Conservation (phyloP, 2,329 filamentous ascomycete genomes). For the Ceratocystis alfenasii region DNA sequence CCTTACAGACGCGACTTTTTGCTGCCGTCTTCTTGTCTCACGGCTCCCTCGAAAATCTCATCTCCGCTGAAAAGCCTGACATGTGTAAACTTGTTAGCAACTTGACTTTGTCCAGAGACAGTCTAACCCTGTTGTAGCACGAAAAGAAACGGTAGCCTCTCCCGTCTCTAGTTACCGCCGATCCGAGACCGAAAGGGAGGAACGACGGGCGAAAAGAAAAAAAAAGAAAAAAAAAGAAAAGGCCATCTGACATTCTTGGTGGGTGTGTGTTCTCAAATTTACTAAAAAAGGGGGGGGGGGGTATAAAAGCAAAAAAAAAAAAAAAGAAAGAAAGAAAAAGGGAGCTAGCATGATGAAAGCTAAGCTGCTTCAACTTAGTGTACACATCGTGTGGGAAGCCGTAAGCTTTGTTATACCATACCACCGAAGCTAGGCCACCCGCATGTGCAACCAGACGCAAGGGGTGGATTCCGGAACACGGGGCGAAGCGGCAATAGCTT, state of each 20-base stretch:
- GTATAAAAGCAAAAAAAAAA: background rate
- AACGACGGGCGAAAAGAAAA: background rate
- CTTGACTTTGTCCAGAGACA: background rate
- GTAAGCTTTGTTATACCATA: too few species aligned
- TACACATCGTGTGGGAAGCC: too few species aligned
- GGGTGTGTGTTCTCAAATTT: background rate
- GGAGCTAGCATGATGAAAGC: background rate
- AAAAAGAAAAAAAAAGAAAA: background rate
- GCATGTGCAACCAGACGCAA: background rate
- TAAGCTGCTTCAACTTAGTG: background rate
- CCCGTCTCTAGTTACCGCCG: background rate
- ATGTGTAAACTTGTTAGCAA: background rate
- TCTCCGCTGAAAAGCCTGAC: constrained; percentile 17
- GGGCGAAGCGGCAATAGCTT: background rate
- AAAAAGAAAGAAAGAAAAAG: background rate
- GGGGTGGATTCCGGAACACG: background rate
- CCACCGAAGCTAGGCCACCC: background rate
- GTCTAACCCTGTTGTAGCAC: background rate
- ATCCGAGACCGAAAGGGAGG: too few species aligned
- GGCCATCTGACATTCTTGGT: too few species aligned
- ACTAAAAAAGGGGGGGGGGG: background rate
- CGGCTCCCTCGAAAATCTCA: constrained; percentile 17
- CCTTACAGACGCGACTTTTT: constrained; percentile 1
- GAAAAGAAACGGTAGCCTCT: background rate
- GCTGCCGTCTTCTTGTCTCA: background rate